Conservation (phyloP, 2,329 filamentous ascomycete species). For the Venturia pyrina region DNA sequence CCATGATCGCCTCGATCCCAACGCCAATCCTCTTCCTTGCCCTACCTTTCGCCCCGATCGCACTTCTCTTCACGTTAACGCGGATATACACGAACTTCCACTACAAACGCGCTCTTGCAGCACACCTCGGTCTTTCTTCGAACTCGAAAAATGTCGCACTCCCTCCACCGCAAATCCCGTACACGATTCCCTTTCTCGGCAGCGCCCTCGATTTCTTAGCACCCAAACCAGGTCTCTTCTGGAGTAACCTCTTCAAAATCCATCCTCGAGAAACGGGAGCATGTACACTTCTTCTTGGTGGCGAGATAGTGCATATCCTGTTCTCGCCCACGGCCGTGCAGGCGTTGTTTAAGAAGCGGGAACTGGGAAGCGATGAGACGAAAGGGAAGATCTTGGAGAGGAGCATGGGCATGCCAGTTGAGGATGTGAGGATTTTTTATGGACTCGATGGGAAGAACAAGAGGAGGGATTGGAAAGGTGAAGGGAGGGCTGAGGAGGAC, state of each 20-base stretch:
- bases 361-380: constrained; percentile 18
- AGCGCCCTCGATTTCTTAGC: constrained; percentile 20
- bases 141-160: not conserved
- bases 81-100: constrained; percentile 4
- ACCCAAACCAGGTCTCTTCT: constrained; percentile 19
- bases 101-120: constrained; percentile 8
- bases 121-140: not conserved
- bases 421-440: constrained; percentile 4
- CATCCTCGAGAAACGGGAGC: constrained; percentile 20
- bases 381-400: constrained; percentile 19
- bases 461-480: constrained; percentile 1
- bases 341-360: constrained; percentile 20
- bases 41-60: not conserved
- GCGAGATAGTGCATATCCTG: constrained; percentile 20
- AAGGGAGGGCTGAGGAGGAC: constrained; percentile 5
- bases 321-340: constrained; percentile 18
- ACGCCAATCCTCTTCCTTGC: not conserved
- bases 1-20: not conserved
- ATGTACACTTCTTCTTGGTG: constrained; percentile 21
- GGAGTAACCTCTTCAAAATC: constrained; percentile 18
- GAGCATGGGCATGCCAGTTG: constrained; percentile 18
- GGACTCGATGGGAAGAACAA: not conserved
- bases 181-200: constrained; percentile 21
- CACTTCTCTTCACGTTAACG: not conserved
- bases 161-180: constrained; percentile 19